Percentiles rank a stretch among this genome's conserved stretches.
Conservation (phyloP, 2,329 filamentous ascomycete genomes). For the Ceratocystis ficicola region DNA sequence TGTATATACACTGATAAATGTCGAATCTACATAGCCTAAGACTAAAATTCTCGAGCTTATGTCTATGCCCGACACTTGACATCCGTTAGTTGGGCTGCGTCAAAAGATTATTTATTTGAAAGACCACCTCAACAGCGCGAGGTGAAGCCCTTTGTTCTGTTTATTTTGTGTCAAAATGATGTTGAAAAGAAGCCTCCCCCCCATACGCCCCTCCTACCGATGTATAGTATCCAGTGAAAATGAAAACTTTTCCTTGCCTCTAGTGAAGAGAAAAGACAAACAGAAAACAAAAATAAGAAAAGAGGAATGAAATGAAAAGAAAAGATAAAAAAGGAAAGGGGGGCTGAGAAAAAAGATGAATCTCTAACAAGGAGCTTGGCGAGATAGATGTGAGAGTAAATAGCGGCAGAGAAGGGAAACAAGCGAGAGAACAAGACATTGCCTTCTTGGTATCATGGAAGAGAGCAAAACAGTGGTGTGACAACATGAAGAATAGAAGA, state of each 20-base stretch:
- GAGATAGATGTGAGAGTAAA: conserved; percentile 10
- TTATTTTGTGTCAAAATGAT: conserved; percentile 12
- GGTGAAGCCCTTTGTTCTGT: conserved; percentile 1
- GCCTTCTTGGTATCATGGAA: background rate
- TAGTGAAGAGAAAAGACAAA: conserved; percentile 3
- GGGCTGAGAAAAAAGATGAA: background rate
- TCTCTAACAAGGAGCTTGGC: background rate
- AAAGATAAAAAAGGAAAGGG: background rate
- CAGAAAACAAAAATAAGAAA: background rate
- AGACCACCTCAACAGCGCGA: background rate
- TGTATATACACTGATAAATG: background rate
- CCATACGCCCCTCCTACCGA: conserved; percentile 10
- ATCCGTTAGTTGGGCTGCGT: background rate
- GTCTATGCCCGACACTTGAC: background rate
- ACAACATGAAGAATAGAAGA: background rate
- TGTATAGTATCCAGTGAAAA: conserved; percentile 10
- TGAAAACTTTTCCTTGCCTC: conserved; percentile 4
- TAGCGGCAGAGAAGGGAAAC: conserved; percentile 6
- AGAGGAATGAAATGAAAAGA: conserved; percentile 1
- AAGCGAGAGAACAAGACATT: background rate
- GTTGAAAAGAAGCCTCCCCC: conserved; percentile 12
- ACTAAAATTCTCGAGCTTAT: background rate
- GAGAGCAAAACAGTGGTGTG: background rate
- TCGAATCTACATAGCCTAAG: background rate
- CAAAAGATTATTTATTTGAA: conserved; percentile 6